Evolutionary conservation across 495 filamentous ascomycete species (phyloP).

Genomic region (Entonaema liquescens): DNA sequence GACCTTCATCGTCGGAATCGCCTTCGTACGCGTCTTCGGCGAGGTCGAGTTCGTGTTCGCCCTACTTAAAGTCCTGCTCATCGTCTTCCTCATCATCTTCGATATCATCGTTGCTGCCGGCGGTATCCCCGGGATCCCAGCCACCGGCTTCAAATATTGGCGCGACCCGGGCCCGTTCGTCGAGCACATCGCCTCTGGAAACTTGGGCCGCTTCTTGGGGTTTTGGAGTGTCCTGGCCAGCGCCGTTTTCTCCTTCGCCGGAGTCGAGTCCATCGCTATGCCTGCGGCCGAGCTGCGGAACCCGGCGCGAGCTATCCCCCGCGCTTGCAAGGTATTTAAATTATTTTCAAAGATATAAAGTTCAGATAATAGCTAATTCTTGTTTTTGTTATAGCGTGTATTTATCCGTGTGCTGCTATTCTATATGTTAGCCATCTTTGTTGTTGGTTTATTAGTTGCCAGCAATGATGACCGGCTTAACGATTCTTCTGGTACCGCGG

Average conservation of each 20-base stretch:
- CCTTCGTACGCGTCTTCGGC: slow-evolving; percentile 63
- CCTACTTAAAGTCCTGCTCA: slow-evolving; percentile 65
- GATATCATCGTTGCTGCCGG: slow-evolving; percentile 65
- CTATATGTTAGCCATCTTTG: slow-evolving; percentile 67
- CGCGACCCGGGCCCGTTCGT: slow-evolving; percentile 62
- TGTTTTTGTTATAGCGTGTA: slow-evolving; percentile 40
- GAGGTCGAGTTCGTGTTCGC: slow-evolving; percentile 66
- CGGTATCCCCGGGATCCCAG: slow-evolving; percentile 62
- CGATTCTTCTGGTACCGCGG: slow-evolving; percentile 56
- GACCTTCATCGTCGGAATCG: slow-evolving; percentile 62
- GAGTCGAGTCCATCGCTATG: slow-evolving; percentile 66
- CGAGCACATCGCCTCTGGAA: slow-evolving; percentile 52
- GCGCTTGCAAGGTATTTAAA: slow-evolving; percentile 50
- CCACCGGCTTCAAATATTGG: slow-evolving; percentile 59
- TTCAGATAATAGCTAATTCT: background rate
- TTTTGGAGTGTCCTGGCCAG: slow-evolving; percentile 69
- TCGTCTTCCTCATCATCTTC: slow-evolving; percentile 62
- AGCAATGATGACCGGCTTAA: slow-evolving; percentile 66
- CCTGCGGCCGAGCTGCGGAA: slow-evolving; percentile 71
- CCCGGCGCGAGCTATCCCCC: slow-evolving; percentile 60
- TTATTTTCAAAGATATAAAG: background rate
- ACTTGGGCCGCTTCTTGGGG: slow-evolving; percentile 54
- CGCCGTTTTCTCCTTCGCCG: slow-evolving; percentile 67
- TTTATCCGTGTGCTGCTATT: slow-evolving; percentile 64
- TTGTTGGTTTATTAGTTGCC: slow-evolving; percentile 72